Evolutionary conservation across 2,329 filamentous ascomycete genomes (phyloP).

Genomic region (Fusarium sp.): DNA sequence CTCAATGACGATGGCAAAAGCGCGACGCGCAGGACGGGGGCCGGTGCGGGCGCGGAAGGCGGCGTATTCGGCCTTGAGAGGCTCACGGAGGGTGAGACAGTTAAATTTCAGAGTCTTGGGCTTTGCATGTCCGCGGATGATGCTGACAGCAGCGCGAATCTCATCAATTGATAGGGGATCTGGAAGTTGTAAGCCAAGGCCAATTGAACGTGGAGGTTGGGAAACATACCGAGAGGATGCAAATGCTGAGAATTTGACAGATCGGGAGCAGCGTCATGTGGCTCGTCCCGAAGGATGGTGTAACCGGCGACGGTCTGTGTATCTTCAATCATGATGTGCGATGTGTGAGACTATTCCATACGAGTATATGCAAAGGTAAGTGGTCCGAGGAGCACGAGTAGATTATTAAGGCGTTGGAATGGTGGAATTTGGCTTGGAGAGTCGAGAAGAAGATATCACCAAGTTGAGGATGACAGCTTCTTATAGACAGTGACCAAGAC

Average conservation of each 20-base stretch:
- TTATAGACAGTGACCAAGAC: too few relatives aligned
- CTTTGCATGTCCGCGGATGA: constrained; percentile 59
- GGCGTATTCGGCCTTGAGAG: constrained; percentile 72
- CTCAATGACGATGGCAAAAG: constrained; percentile 64
- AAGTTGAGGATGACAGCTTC: constrained; percentile 39
- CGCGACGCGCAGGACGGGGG: constrained; percentile 63
- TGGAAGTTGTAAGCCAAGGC: constrained; percentile 23
- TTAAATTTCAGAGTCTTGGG: constrained; percentile 64
- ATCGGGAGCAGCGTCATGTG: constrained; percentile 55
- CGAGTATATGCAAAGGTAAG: constrained; percentile 27
- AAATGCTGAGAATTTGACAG: constrained; percentile 50
- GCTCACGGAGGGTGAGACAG: constrained; percentile 75
- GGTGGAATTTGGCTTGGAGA: neutral
- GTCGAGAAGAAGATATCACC: neutral
- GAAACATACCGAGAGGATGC: constrained; percentile 56
- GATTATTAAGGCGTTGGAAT: neutral
- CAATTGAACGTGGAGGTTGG: neutral
- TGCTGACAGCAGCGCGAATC: constrained; percentile 63
- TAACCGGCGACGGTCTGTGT: constrained; percentile 61
- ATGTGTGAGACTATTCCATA: constrained; percentile 50
- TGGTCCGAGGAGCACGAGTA: constrained; percentile 4
- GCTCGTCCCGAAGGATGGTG: constrained; percentile 60
- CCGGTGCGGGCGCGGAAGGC: constrained; percentile 67
- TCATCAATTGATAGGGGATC: constrained; percentile 69
- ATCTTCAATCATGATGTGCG: constrained; percentile 60